Evolutionary conservation across 371 early-diverging fungal genomes (phyloP).

Genomic region (Saksenaea oblongispora): DNA sequence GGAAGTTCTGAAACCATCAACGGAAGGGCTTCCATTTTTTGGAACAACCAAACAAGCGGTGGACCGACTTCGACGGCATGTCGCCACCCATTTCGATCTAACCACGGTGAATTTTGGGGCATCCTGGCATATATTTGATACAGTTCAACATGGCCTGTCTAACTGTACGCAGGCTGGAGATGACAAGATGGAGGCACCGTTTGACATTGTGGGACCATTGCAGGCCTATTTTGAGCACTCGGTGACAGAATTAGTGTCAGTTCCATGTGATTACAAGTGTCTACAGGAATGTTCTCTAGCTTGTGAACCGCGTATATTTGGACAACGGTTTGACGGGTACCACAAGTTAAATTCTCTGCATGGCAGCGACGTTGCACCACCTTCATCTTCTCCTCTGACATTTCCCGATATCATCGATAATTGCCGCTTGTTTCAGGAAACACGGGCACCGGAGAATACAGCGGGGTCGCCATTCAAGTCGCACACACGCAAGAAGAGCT

Average conservation of each 20-base stretch:
- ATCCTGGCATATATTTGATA: conserved; percentile 40
- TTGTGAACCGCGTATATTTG: conserved; percentile 62
- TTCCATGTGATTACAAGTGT: conserved; percentile 46
- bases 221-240: conserved; percentile 48
- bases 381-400: conserved; percentile 34
- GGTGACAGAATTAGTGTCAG: conserved; percentile 37
- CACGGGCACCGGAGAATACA: neutral
- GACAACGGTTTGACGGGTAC: conserved; percentile 43
- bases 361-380: conserved; percentile 27
- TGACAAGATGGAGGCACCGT: neutral
- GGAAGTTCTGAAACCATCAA: conserved; percentile 6
- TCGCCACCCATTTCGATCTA: conserved; percentile 10
- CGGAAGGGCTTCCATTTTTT: conserved; percentile 35
- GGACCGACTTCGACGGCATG: conserved; percentile 34
- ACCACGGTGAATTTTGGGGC: conserved; percentile 44
- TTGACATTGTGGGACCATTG: conserved; percentile 29
- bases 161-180: conserved; percentile 16
- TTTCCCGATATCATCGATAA: conserved; percentile 48
- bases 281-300: conserved; percentile 56
- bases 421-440: conserved; percentile 34
- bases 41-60: conserved; percentile 44
- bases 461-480: conserved; percentile 1
- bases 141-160: conserved; percentile 27
- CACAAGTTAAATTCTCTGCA: conserved; percentile 17
- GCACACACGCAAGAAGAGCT: conserved; percentile 12